Evolutionary conservation across 169 alveolate species (phyloP), one percentile per base, ranked within the genome.

Genomic region (Cryptosporidium tyzzeri): DNA sequence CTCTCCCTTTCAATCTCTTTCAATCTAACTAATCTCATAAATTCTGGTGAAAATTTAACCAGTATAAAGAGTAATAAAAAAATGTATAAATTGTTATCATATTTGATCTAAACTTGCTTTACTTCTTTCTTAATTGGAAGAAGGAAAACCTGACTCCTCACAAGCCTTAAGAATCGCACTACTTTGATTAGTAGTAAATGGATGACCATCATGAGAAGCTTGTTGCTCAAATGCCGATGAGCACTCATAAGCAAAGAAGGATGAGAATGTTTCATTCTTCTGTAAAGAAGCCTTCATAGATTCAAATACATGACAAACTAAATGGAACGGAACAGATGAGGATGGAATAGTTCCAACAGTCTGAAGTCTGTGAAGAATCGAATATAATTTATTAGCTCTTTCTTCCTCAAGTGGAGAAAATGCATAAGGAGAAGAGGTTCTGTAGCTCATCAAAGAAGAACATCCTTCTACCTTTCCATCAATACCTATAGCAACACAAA

Each of bases 211-310:
- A 33, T 62, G 71, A 8, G 65, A 62, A 44, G 68, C 73, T 29
- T 80, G 89, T 29, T 80, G 89, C 9, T 80, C 89, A 80, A 80
- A 80, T 41, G 89, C 89, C n/a, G 68, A 41, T 18, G 75, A 61
- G n/a, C 89, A 80, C 16, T 80, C 89, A 65, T n/a, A 80, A 7
- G 89, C 73, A 10, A 37, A 53, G 68, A 62, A 80, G 5, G 89
- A 80, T 29, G 55, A 21, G 75, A 80, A 80, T 2, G 55, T 14
- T 62, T 80, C 89, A 39, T 41, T 67, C 39, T 21, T 37, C 61
- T 33, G 45, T 21, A 80, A 39, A 31, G 75, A 41, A 26, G 68
- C 73, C 39, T 61, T 67, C 89, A 80, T 80, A n/a, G 89, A 80
- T n/a, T 80, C 89, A 65, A 80, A 41, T 21, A 80, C 59, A 62